Evolutionary conservation across 495 filamentous ascomycete genomes (phyloP).

Genomic region (Astrothelium macrocarpum): DNA sequence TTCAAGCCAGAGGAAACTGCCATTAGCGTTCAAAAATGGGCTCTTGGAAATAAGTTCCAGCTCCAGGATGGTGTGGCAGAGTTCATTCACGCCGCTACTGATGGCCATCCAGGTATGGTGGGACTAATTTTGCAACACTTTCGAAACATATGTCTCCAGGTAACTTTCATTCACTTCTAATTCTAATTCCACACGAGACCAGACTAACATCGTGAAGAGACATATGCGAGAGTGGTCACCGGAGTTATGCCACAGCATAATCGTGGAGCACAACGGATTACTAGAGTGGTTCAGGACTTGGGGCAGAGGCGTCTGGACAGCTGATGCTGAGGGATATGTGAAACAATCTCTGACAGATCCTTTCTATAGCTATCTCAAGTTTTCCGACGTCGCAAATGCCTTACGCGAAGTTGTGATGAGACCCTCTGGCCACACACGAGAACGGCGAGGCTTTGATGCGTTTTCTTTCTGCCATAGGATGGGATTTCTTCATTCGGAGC

Average conservation of each 20-base stretch:
- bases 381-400: not conserved
- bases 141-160: not conserved
- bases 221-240: not conserved
- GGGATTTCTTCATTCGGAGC: slow-evolving; percentile 10
- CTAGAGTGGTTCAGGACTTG: not conserved
- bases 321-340: not conserved
- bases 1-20: not conserved
- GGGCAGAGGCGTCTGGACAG: not conserved
- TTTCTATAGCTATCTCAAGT: not conserved
- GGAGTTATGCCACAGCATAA: not conserved
- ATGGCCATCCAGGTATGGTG: slow-evolving; percentile 12
- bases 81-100: slow-evolving; percentile 9
- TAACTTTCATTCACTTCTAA: not conserved
- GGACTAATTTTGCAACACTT: slow-evolving; percentile 5
- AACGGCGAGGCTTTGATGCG: not conserved
- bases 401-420: not conserved
- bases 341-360: not conserved
- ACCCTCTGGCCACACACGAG: not conserved
- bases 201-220: not conserved
- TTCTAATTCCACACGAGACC: not conserved
- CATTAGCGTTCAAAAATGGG: not conserved
- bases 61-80: slow-evolving; percentile 2
- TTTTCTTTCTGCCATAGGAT: slow-evolving; percentile 12
- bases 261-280: not conserved
- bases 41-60: not conserved